These are phyloP conservation scores for Coemansia sp. DNA, from an alignment of 192 early-diverging fungal genomes.

Conservation along the genomic window DNA sequence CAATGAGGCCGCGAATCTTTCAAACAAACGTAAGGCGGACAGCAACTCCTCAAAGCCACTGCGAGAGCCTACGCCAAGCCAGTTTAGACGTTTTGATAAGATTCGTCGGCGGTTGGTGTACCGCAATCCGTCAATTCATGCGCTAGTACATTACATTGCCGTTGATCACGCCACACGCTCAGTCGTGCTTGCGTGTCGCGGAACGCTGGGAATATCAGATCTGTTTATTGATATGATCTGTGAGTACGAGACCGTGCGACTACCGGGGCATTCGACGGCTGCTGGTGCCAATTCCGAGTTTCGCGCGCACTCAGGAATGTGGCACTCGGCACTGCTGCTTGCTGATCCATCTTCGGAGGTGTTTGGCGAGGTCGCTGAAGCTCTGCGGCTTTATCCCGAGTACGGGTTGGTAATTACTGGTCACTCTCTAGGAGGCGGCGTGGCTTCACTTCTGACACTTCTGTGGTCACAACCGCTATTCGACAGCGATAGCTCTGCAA, in stretches of 20 bases:
- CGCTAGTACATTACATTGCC: conserved; percentile 76
- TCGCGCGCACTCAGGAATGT: conserved; percentile 83
- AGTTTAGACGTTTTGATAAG: conserved; percentile 44
- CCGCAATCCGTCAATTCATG: conserved; percentile 63
- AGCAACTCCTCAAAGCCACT: neutral
- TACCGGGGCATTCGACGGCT: conserved; percentile 19
- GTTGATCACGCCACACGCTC: conserved; percentile 76
- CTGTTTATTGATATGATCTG: conserved; percentile 85
- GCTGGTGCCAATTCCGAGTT: conserved; percentile 25
- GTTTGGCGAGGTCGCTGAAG: conserved; percentile 68
- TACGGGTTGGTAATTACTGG: conserved; percentile 85
- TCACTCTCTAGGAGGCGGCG: conserved; percentile 85
- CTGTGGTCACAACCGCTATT: conserved; percentile 64
- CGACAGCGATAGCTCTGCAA: conserved; percentile 5
- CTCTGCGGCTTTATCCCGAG: conserved; percentile 67
- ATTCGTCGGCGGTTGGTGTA: conserved; percentile 46
- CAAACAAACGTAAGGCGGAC: conserved; percentile 7
- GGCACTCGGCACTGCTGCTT: conserved; percentile 71
- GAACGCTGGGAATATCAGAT: conserved; percentile 83
- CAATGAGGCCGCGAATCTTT: neutral
- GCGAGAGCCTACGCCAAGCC: conserved; percentile 27
- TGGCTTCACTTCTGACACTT: conserved; percentile 74
- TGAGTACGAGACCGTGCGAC: conserved; percentile 58
- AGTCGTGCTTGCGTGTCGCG: conserved; percentile 81
- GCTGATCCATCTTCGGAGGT: conserved; percentile 66